Evolutionary conservation across 2,329 filamentous ascomycete species (phyloP), one percentile per base, ranked within the genome.

Genomic region (Stagonosporopsis rhizophila): DNA sequence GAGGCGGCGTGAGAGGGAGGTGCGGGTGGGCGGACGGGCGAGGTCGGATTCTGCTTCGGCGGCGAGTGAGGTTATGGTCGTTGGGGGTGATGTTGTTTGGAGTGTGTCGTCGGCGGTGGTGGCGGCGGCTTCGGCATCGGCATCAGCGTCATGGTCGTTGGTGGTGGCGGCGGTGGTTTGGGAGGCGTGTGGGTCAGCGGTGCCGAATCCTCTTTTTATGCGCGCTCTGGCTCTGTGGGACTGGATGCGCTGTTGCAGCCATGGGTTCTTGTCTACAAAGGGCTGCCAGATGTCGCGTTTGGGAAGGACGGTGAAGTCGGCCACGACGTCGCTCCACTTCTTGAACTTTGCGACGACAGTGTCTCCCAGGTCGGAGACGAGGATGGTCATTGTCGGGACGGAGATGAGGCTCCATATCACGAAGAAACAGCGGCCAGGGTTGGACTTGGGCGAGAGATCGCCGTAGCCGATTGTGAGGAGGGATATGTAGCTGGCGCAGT

Each of bases 401-500:
- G 92, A 92, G 23, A 96, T 83, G 1, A 97, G 75, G 14, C 88
- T 91, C 93, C 93, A 97, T 52, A 96, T 88, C n/a, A 97, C 90
- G 67, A 96, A 97, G 73, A 96, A 96, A 0, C 90, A 86, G 51
- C 90, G 88, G 1, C 90, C 91, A 0, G 87, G 83, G 61, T 92
- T 93, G 2, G 88, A 90, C n/a, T 87, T 80, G 0, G 92, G 92
- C 1, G 87, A 86, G 5, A 89, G 75, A 62, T 96, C 92, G 3
- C 93, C 93, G 66, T 96, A 96, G 1, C 93, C 93, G 34, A 96
- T 90, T 0, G 93, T 96, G 2, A 92, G 81, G 22, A 96, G 83
- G 2, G 88, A 89, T 30, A 92, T 87, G 42, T 56, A 56, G 32
- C 53, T 56, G 41, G 22, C 25, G 2, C 15, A 8, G 25, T 48